Conservation (phyloP, 176 grass and related monocot species). For the Avena eriantha region DNA sequence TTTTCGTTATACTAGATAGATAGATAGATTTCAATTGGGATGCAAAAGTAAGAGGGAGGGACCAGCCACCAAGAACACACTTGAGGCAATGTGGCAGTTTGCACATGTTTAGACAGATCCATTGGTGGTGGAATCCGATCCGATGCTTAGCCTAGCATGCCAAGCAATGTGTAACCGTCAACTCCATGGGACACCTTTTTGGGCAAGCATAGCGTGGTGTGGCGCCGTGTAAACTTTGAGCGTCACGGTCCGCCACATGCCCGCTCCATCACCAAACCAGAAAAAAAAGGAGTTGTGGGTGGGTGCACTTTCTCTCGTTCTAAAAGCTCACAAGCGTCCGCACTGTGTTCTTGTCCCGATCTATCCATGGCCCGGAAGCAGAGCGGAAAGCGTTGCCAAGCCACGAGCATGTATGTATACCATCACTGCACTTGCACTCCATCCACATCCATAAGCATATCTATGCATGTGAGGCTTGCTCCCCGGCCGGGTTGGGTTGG, state of each 20-base stretch:
- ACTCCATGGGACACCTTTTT: background rate
- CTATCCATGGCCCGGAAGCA: background rate
- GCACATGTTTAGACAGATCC: background rate
- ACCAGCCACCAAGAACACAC: background rate
- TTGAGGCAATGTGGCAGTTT: background rate
- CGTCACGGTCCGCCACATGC: slow-evolving; percentile 16
- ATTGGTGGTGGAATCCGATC: background rate
- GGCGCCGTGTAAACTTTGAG: slow-evolving; percentile 16
- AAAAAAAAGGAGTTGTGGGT: background rate
- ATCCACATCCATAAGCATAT: background rate
- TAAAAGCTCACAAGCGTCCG: background rate
- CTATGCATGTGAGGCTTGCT: slow-evolving; percentile 20
- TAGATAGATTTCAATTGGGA: background rate
- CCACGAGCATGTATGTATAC: background rate
- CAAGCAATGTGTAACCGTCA: background rate
- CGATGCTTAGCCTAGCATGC: background rate
- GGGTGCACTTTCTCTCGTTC: background rate
- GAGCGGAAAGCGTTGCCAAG: background rate
- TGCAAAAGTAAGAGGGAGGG: background rate
- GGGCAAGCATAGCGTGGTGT: background rate
- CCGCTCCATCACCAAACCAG: background rate
- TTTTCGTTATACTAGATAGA: background rate
- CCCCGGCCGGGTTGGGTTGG: background rate
- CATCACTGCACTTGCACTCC: slow-evolving; percentile 15
- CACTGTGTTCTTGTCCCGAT: background rate